Percentiles rank a stretch among this genome's conserved stretches.
These are phyloP conservation scores for Tuber indicum DNA, from an alignment of 495 filamentous ascomycete species.

Conservation along the genomic window DNA sequence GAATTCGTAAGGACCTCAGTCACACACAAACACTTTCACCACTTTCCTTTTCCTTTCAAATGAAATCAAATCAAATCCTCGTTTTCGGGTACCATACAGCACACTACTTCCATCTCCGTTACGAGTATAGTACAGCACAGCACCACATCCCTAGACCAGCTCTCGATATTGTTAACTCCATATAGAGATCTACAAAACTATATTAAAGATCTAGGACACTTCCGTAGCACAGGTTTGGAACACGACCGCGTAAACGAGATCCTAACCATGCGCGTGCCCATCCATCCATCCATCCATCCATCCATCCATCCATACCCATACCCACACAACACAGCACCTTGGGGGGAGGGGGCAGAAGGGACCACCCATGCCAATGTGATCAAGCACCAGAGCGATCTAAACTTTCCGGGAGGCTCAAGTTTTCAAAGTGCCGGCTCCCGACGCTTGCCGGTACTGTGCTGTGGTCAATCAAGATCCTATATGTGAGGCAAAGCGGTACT, in stretches of 20 bases:
- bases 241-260: background rate
- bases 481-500: background rate
- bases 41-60: too few species aligned
- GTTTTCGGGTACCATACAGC: too few species aligned
- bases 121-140: background rate
- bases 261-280: background rate
- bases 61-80: too few species aligned
- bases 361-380: background rate
- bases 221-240: conserved; percentile 2
- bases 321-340: too few species aligned
- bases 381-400: background rate
- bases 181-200: background rate
- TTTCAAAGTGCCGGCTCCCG: background rate
- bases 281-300: too few species aligned
- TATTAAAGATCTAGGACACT: background rate
- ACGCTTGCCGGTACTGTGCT: background rate
- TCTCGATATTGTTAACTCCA: background rate
- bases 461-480: background rate
- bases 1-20: too few species aligned
- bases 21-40: background rate
- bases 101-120: background rate
- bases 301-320: too few species aligned
- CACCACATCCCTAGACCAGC: too few species aligned
- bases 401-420: too few species aligned
- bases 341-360: too few species aligned